These are phyloP conservation scores for Metrosideros polymorpha DNA, from an alignment of 441 rosid species.

Conservation along the genomic window DNA sequence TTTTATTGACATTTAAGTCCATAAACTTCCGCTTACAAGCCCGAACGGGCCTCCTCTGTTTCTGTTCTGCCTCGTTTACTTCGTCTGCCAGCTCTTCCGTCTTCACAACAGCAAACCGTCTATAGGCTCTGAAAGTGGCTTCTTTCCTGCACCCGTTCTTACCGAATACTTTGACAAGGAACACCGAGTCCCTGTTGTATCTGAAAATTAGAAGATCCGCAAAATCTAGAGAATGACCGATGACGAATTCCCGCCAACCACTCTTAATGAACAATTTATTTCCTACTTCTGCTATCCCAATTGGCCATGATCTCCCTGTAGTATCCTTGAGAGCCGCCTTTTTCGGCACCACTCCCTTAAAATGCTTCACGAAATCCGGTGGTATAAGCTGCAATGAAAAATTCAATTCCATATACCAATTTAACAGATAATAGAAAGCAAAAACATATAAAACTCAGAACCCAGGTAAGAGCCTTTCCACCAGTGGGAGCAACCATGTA, in stretches of 20 bases:
- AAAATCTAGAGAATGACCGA: neutral
- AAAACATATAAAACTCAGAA: neutral
- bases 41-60: neutral
- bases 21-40: conserved; percentile 2
- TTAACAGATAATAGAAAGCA: neutral
- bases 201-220: conserved; percentile 1
- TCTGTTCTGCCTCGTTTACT: neutral
- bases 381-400: neutral
- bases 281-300: neutral
- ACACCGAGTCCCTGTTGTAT: neutral
- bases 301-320: neutral
- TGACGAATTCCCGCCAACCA: neutral
- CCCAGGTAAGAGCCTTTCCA: neutral
- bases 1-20: neutral
- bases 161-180: conserved; percentile 15
- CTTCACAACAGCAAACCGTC: neutral
- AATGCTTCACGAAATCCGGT: neutral
- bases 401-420: neutral
- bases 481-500: neutral
- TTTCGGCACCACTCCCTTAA: neutral
- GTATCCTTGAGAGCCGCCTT: neutral
- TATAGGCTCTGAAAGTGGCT: neutral
- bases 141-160: conserved; percentile 22
- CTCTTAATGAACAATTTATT: neutral
- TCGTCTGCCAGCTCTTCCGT: conserved; percentile 1